Percentiles rank a stretch among this genome's conserved stretches.
Conservation (phyloP, 441 rosid genomes). For the Populus hybrid region DNA sequence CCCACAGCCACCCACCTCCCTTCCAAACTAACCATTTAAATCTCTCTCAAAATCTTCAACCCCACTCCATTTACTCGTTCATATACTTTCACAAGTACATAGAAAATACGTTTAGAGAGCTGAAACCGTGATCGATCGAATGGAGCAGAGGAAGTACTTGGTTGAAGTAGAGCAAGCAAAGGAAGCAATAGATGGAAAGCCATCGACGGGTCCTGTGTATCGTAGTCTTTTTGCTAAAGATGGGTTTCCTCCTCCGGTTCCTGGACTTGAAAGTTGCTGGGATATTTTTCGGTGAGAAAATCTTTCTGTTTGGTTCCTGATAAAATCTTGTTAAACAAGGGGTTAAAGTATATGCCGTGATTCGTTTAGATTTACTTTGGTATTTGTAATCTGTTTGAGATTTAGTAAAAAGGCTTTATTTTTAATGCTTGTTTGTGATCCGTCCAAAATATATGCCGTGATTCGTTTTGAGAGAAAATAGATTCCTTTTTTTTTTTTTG, state of each 20-base stretch:
- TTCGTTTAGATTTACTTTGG: too few relatives aligned
- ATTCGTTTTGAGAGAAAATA: background rate
- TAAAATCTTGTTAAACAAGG: slow-evolving; percentile 8
- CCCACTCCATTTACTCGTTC: background rate
- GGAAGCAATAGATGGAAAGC: slow-evolving; percentile 53
- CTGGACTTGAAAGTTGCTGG: slow-evolving; percentile 85
- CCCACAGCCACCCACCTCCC: too few relatives aligned
- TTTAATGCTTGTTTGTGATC: background rate
- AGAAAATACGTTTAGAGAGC: background rate
- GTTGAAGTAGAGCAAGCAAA: slow-evolving; percentile 66
- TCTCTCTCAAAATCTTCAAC: background rate
- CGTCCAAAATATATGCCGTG: too few relatives aligned
- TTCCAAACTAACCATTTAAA: too few relatives aligned
- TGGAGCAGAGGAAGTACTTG: slow-evolving; percentile 45
- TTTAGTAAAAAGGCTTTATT: background rate
- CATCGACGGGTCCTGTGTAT: slow-evolving; percentile 78
- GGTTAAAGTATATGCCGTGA: background rate
- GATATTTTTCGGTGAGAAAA: slow-evolving; percentile 68
- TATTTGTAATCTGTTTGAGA: too few relatives aligned
- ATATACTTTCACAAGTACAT: background rate
- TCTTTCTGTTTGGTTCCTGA: slow-evolving; percentile 17
- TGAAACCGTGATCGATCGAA: slow-evolving; percentile 1
- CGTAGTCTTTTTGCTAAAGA: slow-evolving; percentile 70
- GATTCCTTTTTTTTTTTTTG: background rate
- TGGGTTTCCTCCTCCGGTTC: slow-evolving; percentile 68